Evolutionary conservation across 257 asterid genomes (phyloP).

Genomic region (Capsicum pubescens): DNA sequence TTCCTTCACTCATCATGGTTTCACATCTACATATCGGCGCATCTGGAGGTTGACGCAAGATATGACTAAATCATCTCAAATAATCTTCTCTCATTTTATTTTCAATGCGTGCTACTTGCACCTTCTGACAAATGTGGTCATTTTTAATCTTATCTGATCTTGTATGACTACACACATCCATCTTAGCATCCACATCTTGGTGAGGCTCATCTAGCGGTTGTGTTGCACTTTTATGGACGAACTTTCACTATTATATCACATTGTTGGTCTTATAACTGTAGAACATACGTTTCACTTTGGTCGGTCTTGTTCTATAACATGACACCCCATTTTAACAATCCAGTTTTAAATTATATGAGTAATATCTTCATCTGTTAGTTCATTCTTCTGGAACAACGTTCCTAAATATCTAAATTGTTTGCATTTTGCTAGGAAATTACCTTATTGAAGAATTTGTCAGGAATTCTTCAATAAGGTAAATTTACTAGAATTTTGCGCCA

Average conservation of each 20-base stretch:
- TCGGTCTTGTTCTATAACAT: not conserved
- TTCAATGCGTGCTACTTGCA: not conserved
- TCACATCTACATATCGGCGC: not conserved
- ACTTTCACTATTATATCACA: not conserved
- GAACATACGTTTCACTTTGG: not conserved
- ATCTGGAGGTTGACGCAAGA: not conserved
- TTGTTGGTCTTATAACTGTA: not conserved
- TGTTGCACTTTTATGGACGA: conserved; percentile 7
- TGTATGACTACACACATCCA: not conserved
- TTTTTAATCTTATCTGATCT: not conserved
- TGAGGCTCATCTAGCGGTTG: not conserved
- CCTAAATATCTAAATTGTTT: not conserved
- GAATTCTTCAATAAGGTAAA: conserved; percentile 4
- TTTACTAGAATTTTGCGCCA: not conserved
- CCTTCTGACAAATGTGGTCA: conserved; percentile 6
- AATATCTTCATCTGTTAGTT: not conserved
- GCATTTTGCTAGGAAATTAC: conserved; percentile 6
- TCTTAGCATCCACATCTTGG: not conserved
- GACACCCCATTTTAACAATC: not conserved
- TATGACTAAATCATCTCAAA: not conserved
- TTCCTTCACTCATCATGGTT: not conserved
- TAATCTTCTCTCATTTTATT: not conserved
- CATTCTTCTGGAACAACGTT: not conserved
- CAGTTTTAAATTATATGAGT: not conserved
- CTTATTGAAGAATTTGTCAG: not conserved